A percentile compares a stretch with the other conserved stretches of the same genome.
phyloP scores from a whole-genome alignment of 495 filamentous ascomycete species.

The Aspergillus wentii region DNA sequence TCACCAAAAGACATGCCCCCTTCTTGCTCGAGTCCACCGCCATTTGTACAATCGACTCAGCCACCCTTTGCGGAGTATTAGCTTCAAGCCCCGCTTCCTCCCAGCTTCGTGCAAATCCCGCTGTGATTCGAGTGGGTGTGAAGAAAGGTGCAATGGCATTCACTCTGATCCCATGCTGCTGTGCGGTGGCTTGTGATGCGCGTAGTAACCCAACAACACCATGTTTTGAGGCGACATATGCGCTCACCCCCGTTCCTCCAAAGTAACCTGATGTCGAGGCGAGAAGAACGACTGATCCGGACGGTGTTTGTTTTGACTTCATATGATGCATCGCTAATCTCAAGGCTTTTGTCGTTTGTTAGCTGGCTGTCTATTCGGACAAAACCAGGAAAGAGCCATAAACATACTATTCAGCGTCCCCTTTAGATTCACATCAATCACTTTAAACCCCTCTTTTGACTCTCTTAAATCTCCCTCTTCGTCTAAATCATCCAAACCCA shows the following conservation, averaged over 20 bases:
- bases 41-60: conserved; percentile 2
- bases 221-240: conserved; percentile 14
- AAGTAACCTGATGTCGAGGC: conserved; percentile 10
- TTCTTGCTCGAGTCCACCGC: conserved; percentile 1
- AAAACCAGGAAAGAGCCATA: not conserved
- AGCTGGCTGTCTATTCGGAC: conserved; percentile 1
- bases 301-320: conserved; percentile 1
- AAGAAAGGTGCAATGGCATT: conserved; percentile 14
- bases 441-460: conserved; percentile 12
- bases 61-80: conserved; percentile 7
- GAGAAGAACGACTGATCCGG: conserved; percentile 18
- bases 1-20: conserved; percentile 14
- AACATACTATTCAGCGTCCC: conserved; percentile 30
- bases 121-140: conserved; percentile 7
- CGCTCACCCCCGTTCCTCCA: conserved; percentile 7
- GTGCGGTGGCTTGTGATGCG: conserved; percentile 3
- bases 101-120: conserved; percentile 5
- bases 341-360: no score
- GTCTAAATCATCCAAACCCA: conserved; percentile 16
- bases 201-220: conserved; percentile 11
- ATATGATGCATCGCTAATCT: conserved; percentile 16
- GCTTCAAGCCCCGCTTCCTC: conserved; percentile 4
- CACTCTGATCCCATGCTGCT: conserved; percentile 6
- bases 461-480: conserved; percentile 16
- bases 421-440: conserved; percentile 32